A percentile compares a stretch with the other conserved stretches of the same genome.
Conservation (phyloP, 805 yeast genomes). For the Kuraishia piskuri region DNA sequence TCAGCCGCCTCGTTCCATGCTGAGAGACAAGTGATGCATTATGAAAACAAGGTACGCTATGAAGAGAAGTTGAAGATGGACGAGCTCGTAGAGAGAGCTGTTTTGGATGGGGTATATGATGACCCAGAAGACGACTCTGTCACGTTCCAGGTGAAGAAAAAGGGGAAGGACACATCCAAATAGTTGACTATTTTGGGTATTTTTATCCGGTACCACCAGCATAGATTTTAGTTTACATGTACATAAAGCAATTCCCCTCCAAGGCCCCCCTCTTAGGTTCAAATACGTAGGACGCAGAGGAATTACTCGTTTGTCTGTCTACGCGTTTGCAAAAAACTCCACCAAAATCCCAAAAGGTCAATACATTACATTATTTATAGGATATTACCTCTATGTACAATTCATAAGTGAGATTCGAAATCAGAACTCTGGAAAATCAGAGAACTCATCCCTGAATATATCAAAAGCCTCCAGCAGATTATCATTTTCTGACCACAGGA, state of each 20-base stretch:
- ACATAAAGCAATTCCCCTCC: too few species aligned
- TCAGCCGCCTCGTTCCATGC: conserved; percentile 26
- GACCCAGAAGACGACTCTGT: conserved; percentile 17
- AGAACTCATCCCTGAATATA: not conserved
- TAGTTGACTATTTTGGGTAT: not conserved
- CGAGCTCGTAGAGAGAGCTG: conserved; percentile 23
- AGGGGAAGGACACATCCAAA: not conserved
- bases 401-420: not conserved
- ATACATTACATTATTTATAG: not conserved
- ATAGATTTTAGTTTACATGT: too few species aligned
- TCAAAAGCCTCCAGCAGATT: not conserved
- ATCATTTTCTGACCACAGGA: not conserved
- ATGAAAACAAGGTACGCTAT: conserved; percentile 19
- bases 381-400: not conserved
- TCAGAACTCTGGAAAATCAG: not conserved
- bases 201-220: too few species aligned
- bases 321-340: too few species aligned
- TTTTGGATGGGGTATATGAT: conserved; percentile 22
- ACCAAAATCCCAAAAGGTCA: too few species aligned
- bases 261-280: too few species aligned
- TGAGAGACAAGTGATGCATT: conserved; percentile 24
- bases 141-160: conserved; percentile 1
- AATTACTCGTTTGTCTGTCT: too few species aligned
- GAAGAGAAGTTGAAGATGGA: conserved; percentile 24
- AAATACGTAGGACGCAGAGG: too few species aligned